Evolutionary conservation across 345 rosid genomes (phyloP).

Genomic region (Lumnitzera littorea): DNA sequence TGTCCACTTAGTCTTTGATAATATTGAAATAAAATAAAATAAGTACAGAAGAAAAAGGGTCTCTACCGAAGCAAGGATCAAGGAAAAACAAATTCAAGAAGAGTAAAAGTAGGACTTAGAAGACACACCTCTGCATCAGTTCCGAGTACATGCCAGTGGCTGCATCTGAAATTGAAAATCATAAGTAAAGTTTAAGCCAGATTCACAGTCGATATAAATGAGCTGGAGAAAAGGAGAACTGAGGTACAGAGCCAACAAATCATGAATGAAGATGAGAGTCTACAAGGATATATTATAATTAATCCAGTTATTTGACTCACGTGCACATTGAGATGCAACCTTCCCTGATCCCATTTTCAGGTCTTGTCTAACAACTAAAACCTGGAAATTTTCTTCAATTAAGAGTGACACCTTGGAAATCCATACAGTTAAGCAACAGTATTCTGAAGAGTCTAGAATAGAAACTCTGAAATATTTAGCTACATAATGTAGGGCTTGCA

Average conservation of each 20-base stretch:
- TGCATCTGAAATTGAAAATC: slow-evolving; percentile 47
- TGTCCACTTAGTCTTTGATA: no score
- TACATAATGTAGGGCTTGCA: no score
- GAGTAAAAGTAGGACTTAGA: not conserved
- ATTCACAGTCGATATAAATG: not conserved
- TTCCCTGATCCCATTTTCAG: slow-evolving; percentile 86
- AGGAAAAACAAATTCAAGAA: no score
- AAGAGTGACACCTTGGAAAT: not conserved
- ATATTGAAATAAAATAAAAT: no score
- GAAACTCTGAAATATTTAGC: no score
- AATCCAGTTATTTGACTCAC: slow-evolving; percentile 30
- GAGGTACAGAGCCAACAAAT: not conserved
- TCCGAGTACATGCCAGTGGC: slow-evolving; percentile 86
- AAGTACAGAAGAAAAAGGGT: no score
- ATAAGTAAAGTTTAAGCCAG: not conserved
- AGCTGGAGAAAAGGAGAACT: not conserved
- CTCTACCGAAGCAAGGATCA: no score
- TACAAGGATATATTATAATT: not conserved
- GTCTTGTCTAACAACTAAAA: slow-evolving; percentile 87
- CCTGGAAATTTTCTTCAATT: slow-evolving; percentile 27
- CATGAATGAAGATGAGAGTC: not conserved
- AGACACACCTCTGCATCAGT: slow-evolving; percentile 59
- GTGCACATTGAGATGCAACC: slow-evolving; percentile 87
- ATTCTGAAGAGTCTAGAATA: no score
- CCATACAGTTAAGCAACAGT: no score